Evolutionary conservation across 805 yeast genomes (phyloP).

Genomic region (Zygoascus bituminiphila): DNA sequence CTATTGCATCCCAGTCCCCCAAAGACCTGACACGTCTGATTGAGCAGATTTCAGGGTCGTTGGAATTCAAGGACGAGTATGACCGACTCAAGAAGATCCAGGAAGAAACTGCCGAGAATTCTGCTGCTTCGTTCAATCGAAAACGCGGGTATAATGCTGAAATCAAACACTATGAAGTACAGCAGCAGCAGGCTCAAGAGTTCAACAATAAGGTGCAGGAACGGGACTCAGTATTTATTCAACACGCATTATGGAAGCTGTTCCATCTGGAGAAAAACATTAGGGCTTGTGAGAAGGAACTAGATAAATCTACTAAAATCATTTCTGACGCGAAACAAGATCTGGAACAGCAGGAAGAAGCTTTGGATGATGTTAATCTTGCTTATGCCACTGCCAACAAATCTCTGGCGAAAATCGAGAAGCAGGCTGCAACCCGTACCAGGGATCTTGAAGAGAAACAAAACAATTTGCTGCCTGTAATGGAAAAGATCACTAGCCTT

Average conservation of each 20-base stretch:
- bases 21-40: constrained; percentile 61
- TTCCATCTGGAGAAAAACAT: constrained; percentile 44
- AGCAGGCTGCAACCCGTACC: constrained; percentile 32
- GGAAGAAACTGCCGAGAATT: constrained; percentile 31
- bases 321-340: constrained; percentile 9
- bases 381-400: constrained; percentile 11
- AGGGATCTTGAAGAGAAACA: constrained; percentile 36
- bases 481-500: constrained; percentile 45
- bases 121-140: constrained; percentile 57
- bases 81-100: constrained; percentile 47
- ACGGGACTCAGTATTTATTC: constrained; percentile 29
- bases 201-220: constrained; percentile 50
- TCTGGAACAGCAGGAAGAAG: constrained; percentile 17
- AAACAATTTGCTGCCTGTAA: constrained; percentile 52
- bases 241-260: constrained; percentile 53
- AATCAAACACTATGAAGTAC: constrained; percentile 68
- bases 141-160: constrained; percentile 67
- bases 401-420: constrained; percentile 25
- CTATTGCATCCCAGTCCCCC: constrained; percentile 81
- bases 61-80: constrained; percentile 57
- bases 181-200: constrained; percentile 59
- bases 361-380: constrained; percentile 9
- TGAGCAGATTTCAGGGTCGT: constrained; percentile 80
- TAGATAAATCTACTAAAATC: constrained; percentile 19
- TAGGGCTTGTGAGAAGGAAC: constrained; percentile 22